Evolutionary conservation across 352 stramenopile genomes (phyloP).

Genomic region (Pythium sukuiense): DNA sequence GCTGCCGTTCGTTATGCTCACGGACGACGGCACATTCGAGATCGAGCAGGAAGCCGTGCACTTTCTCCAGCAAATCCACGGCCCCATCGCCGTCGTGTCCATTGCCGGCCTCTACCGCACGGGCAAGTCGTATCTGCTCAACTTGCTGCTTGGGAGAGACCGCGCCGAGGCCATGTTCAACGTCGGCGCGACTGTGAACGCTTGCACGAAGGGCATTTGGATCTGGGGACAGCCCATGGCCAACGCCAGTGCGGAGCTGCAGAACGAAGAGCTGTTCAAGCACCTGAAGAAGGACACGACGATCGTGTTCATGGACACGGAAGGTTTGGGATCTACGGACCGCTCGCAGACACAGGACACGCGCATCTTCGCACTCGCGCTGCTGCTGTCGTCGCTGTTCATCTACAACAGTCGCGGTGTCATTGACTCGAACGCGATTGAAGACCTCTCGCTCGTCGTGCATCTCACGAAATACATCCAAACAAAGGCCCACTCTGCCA

Average conservation of each 20-base stretch:
- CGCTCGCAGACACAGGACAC: conserved; percentile 88
- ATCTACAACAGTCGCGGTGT: conserved; percentile 92
- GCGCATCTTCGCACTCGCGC: conserved; percentile 86
- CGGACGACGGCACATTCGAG: conserved; percentile 62
- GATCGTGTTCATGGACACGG: conserved; percentile 88
- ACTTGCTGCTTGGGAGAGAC: conserved; percentile 78
- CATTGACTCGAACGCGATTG: conserved; percentile 89
- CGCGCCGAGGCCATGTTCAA: conserved; percentile 67
- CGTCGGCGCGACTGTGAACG: conserved; percentile 83
- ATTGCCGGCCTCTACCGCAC: conserved; percentile 88
- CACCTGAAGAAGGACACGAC: conserved; percentile 62
- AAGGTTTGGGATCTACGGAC: conserved; percentile 83
- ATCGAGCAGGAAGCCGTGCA: conserved; percentile 52
- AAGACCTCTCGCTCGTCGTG: conserved; percentile 90
- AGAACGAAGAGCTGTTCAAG: conserved; percentile 15
- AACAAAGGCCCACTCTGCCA: conserved; percentile 41
- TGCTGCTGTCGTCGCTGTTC: conserved; percentile 86
- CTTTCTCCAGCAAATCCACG: conserved; percentile 64
- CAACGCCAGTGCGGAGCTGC: conserved; percentile 51
- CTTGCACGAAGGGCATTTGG: conserved; percentile 92
- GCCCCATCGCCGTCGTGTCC: conserved; percentile 75
- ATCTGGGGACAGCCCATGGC: conserved; percentile 84
- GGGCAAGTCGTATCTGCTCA: conserved; percentile 91
- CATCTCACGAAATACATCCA: conserved; percentile 91
- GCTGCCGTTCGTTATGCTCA: conserved; percentile 74